These are phyloP conservation scores for Phytopythium montanum DNA, from an alignment of 352 stramenopile genomes.

Conservation along the genomic window DNA sequence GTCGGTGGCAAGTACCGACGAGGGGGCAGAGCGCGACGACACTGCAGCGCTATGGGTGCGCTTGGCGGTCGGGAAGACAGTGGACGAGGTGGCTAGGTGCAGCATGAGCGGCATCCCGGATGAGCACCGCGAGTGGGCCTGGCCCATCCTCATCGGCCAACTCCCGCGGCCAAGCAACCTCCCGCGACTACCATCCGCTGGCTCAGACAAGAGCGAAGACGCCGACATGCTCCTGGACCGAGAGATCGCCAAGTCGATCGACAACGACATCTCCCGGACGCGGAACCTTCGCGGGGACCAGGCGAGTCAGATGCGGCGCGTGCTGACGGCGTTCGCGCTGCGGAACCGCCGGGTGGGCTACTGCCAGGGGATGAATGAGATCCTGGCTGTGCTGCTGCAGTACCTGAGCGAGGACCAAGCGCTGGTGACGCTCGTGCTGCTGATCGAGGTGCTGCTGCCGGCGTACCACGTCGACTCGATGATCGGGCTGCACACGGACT, in stretches of 20 bases:
- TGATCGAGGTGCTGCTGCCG: constrained; percentile 74
- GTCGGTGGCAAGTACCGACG: background rate
- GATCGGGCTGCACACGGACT: constrained; percentile 82
- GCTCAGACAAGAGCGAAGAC: constrained; percentile 20
- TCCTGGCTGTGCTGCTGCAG: constrained; percentile 65
- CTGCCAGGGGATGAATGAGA: constrained; percentile 87
- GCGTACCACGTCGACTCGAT: constrained; percentile 84
- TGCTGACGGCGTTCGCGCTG: constrained; percentile 70
- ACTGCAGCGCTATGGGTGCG: constrained; percentile 40
- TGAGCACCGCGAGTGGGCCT: constrained; percentile 63
- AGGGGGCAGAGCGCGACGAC: constrained; percentile 13
- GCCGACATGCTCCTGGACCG: constrained; percentile 48
- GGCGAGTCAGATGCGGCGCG: constrained; percentile 51
- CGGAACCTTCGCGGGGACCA: constrained; percentile 52
- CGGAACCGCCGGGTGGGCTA: constrained; percentile 78
- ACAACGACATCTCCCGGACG: constrained; percentile 78
- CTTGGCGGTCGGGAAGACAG: constrained; percentile 24
- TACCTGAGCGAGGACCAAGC: constrained; percentile 63
- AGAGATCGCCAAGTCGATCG: constrained; percentile 74
- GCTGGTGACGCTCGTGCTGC: constrained; percentile 52
- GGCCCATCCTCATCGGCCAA: constrained; percentile 61
- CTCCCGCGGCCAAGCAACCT: constrained; percentile 32
- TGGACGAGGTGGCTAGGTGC: constrained; percentile 28
- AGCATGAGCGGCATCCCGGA: constrained; percentile 63
- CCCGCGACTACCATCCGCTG: constrained; percentile 9